Percentiles rank a stretch among this genome's conserved stretches.
These are phyloP conservation scores for Hevea brasiliensis DNA, from an alignment of 345 rosid species.

Conservation along the genomic window DNA sequence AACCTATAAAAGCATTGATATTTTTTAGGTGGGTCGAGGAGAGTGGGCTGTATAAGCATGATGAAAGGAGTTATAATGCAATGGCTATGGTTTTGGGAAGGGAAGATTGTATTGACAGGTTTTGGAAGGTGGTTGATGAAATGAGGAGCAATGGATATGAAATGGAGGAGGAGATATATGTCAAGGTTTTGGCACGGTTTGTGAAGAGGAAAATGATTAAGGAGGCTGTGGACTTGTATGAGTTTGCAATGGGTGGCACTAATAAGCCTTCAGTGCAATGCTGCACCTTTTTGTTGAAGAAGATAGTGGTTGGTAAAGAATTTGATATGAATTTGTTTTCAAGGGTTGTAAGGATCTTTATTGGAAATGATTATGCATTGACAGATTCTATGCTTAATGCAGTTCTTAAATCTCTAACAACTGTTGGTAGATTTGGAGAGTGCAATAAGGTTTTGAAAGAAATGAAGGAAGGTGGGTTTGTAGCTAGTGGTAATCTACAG, in stretches of 20 bases:
- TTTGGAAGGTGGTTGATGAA: conserved; percentile 71
- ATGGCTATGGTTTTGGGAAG: conserved; percentile 72
- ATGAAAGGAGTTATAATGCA: conserved; percentile 63
- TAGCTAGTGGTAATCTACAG: conserved; percentile 45
- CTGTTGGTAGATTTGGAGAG: conserved; percentile 58
- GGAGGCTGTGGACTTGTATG: conserved; percentile 78
- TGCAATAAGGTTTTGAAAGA: conserved; percentile 60
- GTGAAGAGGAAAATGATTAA: conserved; percentile 58
- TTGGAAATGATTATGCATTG: conserved; percentile 49
- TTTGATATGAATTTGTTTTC: conserved; percentile 66
- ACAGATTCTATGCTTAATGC: conserved; percentile 60
- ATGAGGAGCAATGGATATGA: conserved; percentile 61
- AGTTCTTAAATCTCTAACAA: conserved; percentile 64
- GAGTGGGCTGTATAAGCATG: conserved; percentile 53
- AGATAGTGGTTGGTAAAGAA: conserved; percentile 55
- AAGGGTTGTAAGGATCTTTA: conserved; percentile 57
- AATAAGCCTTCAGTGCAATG: conserved; percentile 54
- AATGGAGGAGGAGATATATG: conserved; percentile 65
- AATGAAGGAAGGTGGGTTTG: conserved; percentile 59
- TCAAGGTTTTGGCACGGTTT: conserved; percentile 51
- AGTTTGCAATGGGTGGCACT: conserved; percentile 63
- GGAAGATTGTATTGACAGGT: conserved; percentile 73
- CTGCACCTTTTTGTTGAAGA: conserved; percentile 61
- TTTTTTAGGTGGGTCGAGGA: conserved; percentile 87
- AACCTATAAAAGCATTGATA: conserved; percentile 69